Evolutionary conservation across 106 monocot genomes (phyloP), one percentile per base, ranked within the genome.

Genomic region (Cymbidium sinense): DNA sequence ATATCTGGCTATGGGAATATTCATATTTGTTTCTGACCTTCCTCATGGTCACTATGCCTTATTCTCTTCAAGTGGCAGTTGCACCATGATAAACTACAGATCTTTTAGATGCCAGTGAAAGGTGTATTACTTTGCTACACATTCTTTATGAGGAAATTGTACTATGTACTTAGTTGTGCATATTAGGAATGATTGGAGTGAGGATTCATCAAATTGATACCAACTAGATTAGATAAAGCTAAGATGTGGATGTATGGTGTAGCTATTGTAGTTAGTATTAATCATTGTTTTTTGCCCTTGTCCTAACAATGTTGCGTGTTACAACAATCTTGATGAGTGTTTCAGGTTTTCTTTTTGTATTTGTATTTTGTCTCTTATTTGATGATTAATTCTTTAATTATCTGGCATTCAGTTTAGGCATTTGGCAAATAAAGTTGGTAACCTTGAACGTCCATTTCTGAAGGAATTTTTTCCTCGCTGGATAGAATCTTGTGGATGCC

Each of bases 381-480:
- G 17, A 44, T 43, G 15, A 39, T 43, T 5, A 78, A 30, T 54
- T 74, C 31, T 80, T 35, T 72, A 25, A 35, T 75, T 44, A 81
- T 79, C 65, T 73, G 29, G 17, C 80, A 34, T 86, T 76, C 95
- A 99, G 99, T 99, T 99, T 81, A 90, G 89, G 78, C 95, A 95
- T 81, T 78, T 93, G 73, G 95, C 92, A 21, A 93, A 95, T 78
- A 99, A 93, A 79, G 76, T 99, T 72, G 95, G 99, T 61, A 99
- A 99, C 84, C 76, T 99, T 36, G 99, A 99, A 64, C 88, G 99
- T 19, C 95, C 99, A 12, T 99, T 95, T 79, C 84, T 99, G 12
- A 99, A 95, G 78, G 99, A 99, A 36, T 99, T 99, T 78, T 99
- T 99, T 70, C 99, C 92, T 75, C 85, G 92, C 39, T 99, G 99